These are phyloP conservation scores for Suillus luteus DNA, from an alignment of 768 basidiomycete species.

Conservation along the genomic window DNA sequence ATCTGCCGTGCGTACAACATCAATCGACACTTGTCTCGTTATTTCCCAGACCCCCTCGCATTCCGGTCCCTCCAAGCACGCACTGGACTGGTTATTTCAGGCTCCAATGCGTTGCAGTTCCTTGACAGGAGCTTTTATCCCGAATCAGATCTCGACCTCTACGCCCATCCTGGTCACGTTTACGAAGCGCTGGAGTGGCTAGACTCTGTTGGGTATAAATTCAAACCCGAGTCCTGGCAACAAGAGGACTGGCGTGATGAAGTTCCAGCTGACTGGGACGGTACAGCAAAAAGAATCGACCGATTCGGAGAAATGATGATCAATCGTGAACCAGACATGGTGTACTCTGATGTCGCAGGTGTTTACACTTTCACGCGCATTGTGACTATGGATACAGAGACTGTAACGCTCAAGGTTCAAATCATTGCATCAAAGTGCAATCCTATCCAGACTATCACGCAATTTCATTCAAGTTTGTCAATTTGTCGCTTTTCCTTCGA, in stretches of 20 bases:
- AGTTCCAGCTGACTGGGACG: slow-evolving; percentile 21
- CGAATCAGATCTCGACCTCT: slow-evolving; percentile 54
- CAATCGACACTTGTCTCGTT: slow-evolving; percentile 37
- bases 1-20: slow-evolving; percentile 35
- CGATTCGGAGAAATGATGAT: background rate
- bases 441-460: slow-evolving; percentile 40
- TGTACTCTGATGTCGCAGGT: slow-evolving; percentile 7
- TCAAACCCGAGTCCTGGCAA: slow-evolving; percentile 13
- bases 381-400: background rate
- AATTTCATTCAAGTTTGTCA: slow-evolving; percentile 50
- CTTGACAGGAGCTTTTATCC: slow-evolving; percentile 46
- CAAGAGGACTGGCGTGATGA: slow-evolving; percentile 18
- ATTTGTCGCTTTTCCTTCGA: background rate
- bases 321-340: background rate
- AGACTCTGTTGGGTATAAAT: slow-evolving; percentile 33
- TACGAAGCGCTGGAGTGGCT: slow-evolving; percentile 37
- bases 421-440: slow-evolving; percentile 36
- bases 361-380: slow-evolving; percentile 30
- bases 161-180: slow-evolving; percentile 38
- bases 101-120: slow-evolving; percentile 55
- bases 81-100: slow-evolving; percentile 51
- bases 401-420: slow-evolving; percentile 37
- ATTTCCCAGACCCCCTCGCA: slow-evolving; percentile 36
- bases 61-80: slow-evolving; percentile 47
- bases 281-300: slow-evolving; percentile 15